phyloP scores from a whole-genome alignment of 139 green algal genomes.

The Picochlorum sp. region DNA sequence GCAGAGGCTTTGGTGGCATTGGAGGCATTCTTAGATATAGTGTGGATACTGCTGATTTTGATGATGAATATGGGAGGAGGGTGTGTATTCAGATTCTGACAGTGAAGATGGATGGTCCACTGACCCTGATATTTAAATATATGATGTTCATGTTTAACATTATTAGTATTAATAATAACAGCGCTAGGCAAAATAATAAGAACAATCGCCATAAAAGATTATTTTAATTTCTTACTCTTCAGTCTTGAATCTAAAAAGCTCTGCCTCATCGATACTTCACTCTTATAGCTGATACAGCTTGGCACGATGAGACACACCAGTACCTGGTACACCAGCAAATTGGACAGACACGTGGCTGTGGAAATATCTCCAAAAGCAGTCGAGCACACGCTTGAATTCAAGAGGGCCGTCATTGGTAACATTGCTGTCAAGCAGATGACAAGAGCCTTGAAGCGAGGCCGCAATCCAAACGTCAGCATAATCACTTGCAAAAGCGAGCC shows the following conservation, averaged over 20 bases:
- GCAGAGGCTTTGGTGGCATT: constrained; percentile 90
- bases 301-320: constrained; percentile 24
- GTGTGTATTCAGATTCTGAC: constrained; percentile 11
- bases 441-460: constrained; percentile 9
- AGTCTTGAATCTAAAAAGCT: too few species aligned
- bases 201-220: not conserved
- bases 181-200: too few species aligned
- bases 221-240: too few species aligned
- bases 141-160: too few species aligned
- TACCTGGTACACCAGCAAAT: constrained; percentile 13
- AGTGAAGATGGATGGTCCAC: constrained; percentile 30
- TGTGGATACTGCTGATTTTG: constrained; percentile 63
- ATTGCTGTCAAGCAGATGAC: constrained; percentile 3
- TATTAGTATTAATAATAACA: too few species aligned
- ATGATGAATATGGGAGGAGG: constrained; percentile 40
- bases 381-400: constrained; percentile 19
- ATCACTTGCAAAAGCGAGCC: constrained; percentile 17
- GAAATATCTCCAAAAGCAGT: constrained; percentile 9
- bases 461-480: constrained; percentile 29
- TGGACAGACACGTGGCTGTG: constrained; percentile 2
- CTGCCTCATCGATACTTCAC: not conserved
- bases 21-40: constrained; percentile 91
- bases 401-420: not conserved
- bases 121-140: constrained; percentile 8
- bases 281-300: constrained; percentile 11